Evolutionary conservation across 768 basidiomycete genomes (phyloP).

Genomic region (Serendipita vermifera): DNA sequence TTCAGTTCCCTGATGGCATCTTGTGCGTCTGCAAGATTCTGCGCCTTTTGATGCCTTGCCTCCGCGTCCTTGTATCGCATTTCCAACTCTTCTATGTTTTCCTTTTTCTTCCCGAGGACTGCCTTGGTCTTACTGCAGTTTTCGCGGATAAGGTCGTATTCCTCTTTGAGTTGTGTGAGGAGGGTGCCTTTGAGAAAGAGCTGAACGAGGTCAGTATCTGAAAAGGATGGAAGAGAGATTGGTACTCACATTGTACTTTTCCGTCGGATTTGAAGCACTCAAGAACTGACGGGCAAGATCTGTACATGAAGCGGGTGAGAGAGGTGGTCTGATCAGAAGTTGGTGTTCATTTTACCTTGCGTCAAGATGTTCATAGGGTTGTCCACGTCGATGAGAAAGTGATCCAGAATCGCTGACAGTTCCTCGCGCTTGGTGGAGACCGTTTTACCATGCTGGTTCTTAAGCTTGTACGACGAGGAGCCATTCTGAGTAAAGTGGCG

Average conservation of each 20-base stretch:
- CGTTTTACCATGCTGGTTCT: conserved; percentile 46
- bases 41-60: conserved; percentile 54
- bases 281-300: conserved; percentile 74
- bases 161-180: conserved; percentile 71
- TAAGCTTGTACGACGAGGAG: conserved; percentile 69
- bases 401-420: conserved; percentile 75
- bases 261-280: conserved; percentile 59
- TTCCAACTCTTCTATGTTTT: conserved; percentile 66
- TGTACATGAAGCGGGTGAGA: conserved; percentile 21
- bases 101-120: conserved; percentile 54
- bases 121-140: conserved; percentile 60
- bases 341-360: conserved; percentile 38
- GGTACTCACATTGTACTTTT: conserved; percentile 72
- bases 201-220: conserved; percentile 29
- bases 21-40: conserved; percentile 58
- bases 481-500: conserved; percentile 72
- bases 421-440: conserved; percentile 74
- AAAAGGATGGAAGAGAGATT: not conserved
- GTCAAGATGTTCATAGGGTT: conserved; percentile 93
- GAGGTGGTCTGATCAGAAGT: not conserved
- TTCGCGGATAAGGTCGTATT: conserved; percentile 64
- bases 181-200: conserved; percentile 94
- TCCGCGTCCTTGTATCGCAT: conserved; percentile 43
- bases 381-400: conserved; percentile 95
- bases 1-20: conserved; percentile 55